phyloP scores from a whole-genome alignment of 2,329 filamentous ascomycete species.

The Graphium sp. region DNA sequence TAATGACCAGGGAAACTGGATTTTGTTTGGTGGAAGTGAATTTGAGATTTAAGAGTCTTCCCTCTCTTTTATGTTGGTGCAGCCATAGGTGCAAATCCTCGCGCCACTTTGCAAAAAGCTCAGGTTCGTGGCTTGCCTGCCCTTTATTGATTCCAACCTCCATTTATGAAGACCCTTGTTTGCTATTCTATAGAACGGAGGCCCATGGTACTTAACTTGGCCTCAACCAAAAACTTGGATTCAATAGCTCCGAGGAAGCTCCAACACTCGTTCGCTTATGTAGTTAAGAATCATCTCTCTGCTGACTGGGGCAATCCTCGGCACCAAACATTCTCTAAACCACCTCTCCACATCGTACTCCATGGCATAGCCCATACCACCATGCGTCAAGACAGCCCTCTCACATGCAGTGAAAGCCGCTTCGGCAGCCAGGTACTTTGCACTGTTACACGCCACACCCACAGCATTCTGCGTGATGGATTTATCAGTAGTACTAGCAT shows the following conservation, averaged over 20 bases:
- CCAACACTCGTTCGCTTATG: conserved; percentile 50
- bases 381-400: conserved; percentile 38
- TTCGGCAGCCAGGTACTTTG: conserved; percentile 54
- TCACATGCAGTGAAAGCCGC: conserved; percentile 47
- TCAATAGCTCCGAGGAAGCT: conserved; percentile 54
- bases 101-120: no score
- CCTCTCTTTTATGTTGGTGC: no score
- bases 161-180: no score
- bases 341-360: conserved; percentile 51
- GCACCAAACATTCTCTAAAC: conserved; percentile 47
- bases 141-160: no score
- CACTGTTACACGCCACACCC: conserved; percentile 50
- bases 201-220: no score
- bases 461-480: conserved; percentile 36
- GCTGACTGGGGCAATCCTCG: conserved; percentile 46
- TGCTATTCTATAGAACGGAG: no score
- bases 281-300: conserved; percentile 66
- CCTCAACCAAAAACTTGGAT: no score
- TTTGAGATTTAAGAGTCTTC: no score
- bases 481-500: conserved; percentile 30
- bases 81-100: no score
- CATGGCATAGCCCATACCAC: conserved; percentile 48
- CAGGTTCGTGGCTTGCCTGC: no score
- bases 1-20: no score
- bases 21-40: no score